Percentiles rank a stretch among this genome's conserved stretches.
These are phyloP conservation scores for Colletotrichum chlorophyti DNA, from an alignment of 2,329 filamentous ascomycete species.

Conservation along the genomic window DNA sequence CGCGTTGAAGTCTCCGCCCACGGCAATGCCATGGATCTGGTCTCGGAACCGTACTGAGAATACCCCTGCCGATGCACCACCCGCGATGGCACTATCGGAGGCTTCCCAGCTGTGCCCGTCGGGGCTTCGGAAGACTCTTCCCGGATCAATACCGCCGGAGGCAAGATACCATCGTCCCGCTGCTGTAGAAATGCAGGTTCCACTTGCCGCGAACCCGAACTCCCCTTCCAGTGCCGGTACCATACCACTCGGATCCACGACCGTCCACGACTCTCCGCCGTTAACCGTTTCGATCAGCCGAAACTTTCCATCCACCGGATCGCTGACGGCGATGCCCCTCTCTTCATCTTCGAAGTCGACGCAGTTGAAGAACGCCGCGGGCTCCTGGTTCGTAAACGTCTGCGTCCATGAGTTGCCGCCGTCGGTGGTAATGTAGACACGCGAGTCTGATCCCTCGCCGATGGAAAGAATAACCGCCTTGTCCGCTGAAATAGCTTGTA, in stretches of 20 bases:
- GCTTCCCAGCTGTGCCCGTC: slow-evolving; percentile 37
- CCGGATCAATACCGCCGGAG: slow-evolving; percentile 36
- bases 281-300: slow-evolving; percentile 40
- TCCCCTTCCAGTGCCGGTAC: slow-evolving; percentile 36
- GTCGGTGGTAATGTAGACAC: slow-evolving; percentile 39
- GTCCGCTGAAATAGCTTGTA: slow-evolving; percentile 48
- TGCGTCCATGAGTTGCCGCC: slow-evolving; percentile 37
- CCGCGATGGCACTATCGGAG: slow-evolving; percentile 34
- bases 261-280: slow-evolving; percentile 35
- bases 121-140: slow-evolving; percentile 36
- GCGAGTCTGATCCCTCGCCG: slow-evolving; percentile 38
- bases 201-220: slow-evolving; percentile 41
- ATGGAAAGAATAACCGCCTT: slow-evolving; percentile 47
- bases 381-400: slow-evolving; percentile 37
- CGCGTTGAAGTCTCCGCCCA: slow-evolving; percentile 39
- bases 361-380: slow-evolving; percentile 42
- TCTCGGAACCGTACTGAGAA: slow-evolving; percentile 42
- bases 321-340: slow-evolving; percentile 39
- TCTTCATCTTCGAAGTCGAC: slow-evolving; percentile 35
- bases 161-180: slow-evolving; percentile 38
- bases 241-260: slow-evolving; percentile 35
- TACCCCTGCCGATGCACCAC: slow-evolving; percentile 36
- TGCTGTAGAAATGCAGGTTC: slow-evolving; percentile 39
- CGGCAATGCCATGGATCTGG: slow-evolving; percentile 34
- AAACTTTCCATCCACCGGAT: slow-evolving; percentile 41